Conservation (phyloP, 257 asterid genomes). For the Leptodermis oblonga region DNA sequence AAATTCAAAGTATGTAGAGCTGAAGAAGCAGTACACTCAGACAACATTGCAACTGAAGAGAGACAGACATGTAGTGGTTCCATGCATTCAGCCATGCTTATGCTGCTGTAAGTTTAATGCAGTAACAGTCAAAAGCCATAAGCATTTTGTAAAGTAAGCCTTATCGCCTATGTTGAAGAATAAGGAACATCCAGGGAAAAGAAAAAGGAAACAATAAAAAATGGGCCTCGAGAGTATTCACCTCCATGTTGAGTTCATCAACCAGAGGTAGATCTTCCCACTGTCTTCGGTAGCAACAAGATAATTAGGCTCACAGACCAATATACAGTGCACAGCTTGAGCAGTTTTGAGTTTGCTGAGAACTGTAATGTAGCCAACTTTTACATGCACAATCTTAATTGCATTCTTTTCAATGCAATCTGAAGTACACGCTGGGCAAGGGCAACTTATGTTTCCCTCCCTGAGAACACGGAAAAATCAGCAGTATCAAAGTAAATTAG, state of each 20-base stretch:
- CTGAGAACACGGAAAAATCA: slow-evolving; percentile 39
- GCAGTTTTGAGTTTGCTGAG: slow-evolving; percentile 55
- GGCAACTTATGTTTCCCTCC: slow-evolving; percentile 60
- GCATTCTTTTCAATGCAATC: slow-evolving; percentile 53
- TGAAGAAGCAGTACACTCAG: not conserved
- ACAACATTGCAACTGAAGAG: not conserved
- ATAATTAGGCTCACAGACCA: slow-evolving; percentile 72
- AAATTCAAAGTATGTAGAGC: not conserved
- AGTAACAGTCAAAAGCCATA: not conserved
- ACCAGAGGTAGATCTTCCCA: slow-evolving; percentile 83
- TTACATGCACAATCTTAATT: slow-evolving; percentile 64
- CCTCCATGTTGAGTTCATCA: slow-evolving; percentile 90
- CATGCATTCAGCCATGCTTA: not conserved
- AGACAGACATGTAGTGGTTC: not conserved
- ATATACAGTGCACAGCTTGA: slow-evolving; percentile 47
- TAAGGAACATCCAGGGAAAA: not conserved
- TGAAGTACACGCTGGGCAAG: slow-evolving; percentile 61
- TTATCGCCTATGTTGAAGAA: not conserved
- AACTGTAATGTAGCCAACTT: slow-evolving; percentile 61
- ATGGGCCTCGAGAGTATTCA: slow-evolving; percentile 24
- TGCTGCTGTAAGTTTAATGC: not conserved
- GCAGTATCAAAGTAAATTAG: slow-evolving; percentile 10
- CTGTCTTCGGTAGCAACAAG: slow-evolving; percentile 81
- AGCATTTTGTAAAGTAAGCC: not conserved
- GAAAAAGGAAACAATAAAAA: not conserved